Conservation (phyloP, 2,329 filamentous ascomycete genomes). For the Phaeosphaeriaceae sp. region DNA sequence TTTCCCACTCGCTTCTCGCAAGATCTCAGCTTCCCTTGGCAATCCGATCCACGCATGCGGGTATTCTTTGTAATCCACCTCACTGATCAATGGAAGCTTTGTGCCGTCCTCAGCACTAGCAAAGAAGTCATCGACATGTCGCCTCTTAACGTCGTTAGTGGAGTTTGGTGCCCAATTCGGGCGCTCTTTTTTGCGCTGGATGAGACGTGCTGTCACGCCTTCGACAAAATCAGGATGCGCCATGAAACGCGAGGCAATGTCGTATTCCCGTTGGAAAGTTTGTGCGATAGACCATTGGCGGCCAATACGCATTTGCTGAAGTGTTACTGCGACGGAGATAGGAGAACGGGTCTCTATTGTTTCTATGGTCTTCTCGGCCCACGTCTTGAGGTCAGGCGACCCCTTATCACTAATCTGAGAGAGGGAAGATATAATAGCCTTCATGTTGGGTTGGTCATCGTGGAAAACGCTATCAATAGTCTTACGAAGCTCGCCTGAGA, state of each 20-base stretch:
- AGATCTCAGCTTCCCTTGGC: constrained; percentile 71
- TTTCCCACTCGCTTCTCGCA: constrained; percentile 49
- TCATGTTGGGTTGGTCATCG: constrained; percentile 63
- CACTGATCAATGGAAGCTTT: constrained; percentile 68
- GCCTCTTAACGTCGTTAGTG: constrained; percentile 68
- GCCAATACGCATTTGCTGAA: constrained; percentile 81
- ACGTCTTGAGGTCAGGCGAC: constrained; percentile 60
- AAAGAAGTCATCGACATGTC: constrained; percentile 75
- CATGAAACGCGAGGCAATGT: constrained; percentile 90
- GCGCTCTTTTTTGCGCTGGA: constrained; percentile 69
- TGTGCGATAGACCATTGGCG: constrained; percentile 79
- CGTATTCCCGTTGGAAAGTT: constrained; percentile 84
- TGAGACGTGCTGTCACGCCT: constrained; percentile 82
- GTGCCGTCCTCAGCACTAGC: constrained; percentile 4
- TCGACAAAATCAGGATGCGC: constrained; percentile 86
- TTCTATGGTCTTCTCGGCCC: constrained; percentile 78
- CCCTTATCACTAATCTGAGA: constrained; percentile 50
- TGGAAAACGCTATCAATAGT: constrained; percentile 76
- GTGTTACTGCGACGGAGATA: constrained; percentile 82
- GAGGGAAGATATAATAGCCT: constrained; percentile 74
- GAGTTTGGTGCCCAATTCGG: constrained; percentile 79
- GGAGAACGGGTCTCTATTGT: constrained; percentile 82
- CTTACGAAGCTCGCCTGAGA: constrained; percentile 73
- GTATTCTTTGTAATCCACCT: constrained; percentile 71
- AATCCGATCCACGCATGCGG: constrained; percentile 74